A percentile compares a stretch with the other conserved stretches of the same genome.
These are phyloP conservation scores for Rhizopus stolonifer DNA, from an alignment of 371 early-diverging fungal genomes.

Conservation along the genomic window DNA sequence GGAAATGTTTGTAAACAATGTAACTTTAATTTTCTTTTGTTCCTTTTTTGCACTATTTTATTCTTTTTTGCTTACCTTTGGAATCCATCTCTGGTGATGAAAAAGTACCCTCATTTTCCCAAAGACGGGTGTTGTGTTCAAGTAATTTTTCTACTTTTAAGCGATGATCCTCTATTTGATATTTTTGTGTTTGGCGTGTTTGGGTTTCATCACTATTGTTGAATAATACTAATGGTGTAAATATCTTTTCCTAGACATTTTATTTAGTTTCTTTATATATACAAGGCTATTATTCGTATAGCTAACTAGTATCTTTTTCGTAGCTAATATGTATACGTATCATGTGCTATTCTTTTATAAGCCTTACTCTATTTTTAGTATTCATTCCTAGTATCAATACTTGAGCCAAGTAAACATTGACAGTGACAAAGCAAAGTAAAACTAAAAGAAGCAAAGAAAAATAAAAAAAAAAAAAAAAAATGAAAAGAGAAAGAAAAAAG, in stretches of 20 bases:
- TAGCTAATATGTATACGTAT: too few species aligned
- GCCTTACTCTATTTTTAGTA: conserved; percentile 1
- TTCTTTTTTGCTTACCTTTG: conserved; percentile 4
- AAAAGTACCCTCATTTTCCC: conserved; percentile 23
- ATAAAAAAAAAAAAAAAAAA: not conserved
- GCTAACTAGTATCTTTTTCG: too few species aligned
- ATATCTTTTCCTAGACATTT: not conserved
- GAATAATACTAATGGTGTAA: conserved; percentile 8
- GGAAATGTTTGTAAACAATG: not conserved
- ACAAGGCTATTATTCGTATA: not conserved
- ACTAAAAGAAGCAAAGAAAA: not conserved
- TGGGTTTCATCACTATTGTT: not conserved
- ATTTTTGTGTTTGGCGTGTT: conserved; percentile 4
- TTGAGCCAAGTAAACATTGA: not conserved
- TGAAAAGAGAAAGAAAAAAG: not conserved
- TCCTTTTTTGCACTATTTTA: not conserved
- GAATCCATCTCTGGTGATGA: not conserved
- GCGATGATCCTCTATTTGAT: conserved; percentile 32
- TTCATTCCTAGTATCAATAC: not conserved
- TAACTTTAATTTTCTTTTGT: not conserved
- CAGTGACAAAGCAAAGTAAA: not conserved
- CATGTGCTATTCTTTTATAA: not conserved
- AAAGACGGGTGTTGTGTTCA: conserved; percentile 36
- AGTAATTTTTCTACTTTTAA: conserved; percentile 33
- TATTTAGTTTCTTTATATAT: not conserved